These are phyloP conservation scores for Solanum stenotomum DNA, from an alignment of 257 asterid species.

Conservation along the genomic window DNA sequence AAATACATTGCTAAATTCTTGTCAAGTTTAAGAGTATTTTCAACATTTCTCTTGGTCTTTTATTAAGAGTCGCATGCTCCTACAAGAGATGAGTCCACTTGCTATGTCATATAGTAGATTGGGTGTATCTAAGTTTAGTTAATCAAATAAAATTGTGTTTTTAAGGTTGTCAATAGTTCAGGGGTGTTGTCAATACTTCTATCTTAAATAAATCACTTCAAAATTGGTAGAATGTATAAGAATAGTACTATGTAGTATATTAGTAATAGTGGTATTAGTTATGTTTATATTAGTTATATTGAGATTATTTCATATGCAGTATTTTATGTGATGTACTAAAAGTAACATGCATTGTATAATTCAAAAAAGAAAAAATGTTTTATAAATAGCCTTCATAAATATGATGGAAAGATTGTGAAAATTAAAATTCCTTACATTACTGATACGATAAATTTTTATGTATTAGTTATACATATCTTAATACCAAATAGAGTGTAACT, in stretches of 20 bases:
- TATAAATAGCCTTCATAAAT: not conserved
- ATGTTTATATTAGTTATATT: not conserved
- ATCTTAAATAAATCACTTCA: not conserved
- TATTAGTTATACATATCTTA: too few species aligned
- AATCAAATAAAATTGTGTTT: too few species aligned
- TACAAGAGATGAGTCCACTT: not conserved
- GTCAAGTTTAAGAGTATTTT: not conserved
- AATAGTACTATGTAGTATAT: too few species aligned
- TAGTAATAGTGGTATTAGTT: too few species aligned
- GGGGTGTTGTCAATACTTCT: too few species aligned
- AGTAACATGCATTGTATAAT: not conserved
- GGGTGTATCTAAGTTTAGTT: not conserved
- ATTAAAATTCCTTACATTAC: too few species aligned
- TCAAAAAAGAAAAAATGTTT: too few species aligned
- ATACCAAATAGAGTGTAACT: not conserved
- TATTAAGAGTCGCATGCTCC: not conserved
- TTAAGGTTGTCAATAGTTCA: not conserved
- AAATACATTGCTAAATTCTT: too few species aligned
- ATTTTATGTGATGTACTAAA: not conserved
- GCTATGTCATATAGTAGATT: not conserved
- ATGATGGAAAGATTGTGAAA: not conserved
- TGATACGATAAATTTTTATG: too few species aligned
- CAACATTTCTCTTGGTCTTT: not conserved
- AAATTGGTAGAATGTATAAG: not conserved
- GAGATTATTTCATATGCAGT: not conserved